Evolutionary conservation across 768 basidiomycete species (phyloP).

Genomic region (Sarcomyxa edulis): DNA sequence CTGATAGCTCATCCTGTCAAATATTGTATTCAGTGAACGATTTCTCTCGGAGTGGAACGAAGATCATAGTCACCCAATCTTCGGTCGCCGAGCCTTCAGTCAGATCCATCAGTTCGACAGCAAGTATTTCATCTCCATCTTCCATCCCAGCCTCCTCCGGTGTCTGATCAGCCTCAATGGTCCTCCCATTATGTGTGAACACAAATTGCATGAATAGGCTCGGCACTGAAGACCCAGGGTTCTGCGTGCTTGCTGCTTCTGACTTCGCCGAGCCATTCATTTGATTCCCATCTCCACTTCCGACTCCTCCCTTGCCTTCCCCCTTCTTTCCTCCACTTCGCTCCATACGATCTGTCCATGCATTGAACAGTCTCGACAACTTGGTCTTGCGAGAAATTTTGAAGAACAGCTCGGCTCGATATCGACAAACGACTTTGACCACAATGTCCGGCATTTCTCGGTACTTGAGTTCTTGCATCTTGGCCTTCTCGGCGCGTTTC

Average conservation of each 20-base stretch:
- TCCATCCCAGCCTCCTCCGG: slow-evolving; percentile 87
- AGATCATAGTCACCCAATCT: slow-evolving; percentile 39
- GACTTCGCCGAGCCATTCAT: slow-evolving; percentile 48
- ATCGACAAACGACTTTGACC: slow-evolving; percentile 83
- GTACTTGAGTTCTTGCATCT: slow-evolving; percentile 74
- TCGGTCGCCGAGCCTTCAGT: slow-evolving; percentile 64
- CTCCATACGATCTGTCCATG: slow-evolving; percentile 91
- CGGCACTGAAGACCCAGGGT: slow-evolving; percentile 31
- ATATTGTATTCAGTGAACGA: neutral
- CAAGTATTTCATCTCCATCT: slow-evolving; percentile 83
- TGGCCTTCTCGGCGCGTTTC: slow-evolving; percentile 74
- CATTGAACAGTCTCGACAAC: slow-evolving; percentile 74
- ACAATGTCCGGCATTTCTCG: slow-evolving; percentile 88
- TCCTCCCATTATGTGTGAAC: slow-evolving; percentile 79
- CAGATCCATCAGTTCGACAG: slow-evolving; percentile 87
- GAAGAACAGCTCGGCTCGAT: slow-evolving; percentile 88
- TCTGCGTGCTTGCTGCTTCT: slow-evolving; percentile 42
- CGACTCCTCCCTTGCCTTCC: slow-evolving; percentile 16
- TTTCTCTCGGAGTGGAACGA: neutral
- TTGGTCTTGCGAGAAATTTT: slow-evolving; percentile 91
- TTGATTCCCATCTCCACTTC: slow-evolving; percentile 23
- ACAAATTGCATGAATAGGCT: slow-evolving; percentile 67
- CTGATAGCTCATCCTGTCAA: slow-evolving; percentile 56
- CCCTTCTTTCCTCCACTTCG: slow-evolving; percentile 41
- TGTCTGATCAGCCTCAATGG: slow-evolving; percentile 76